Evolutionary conservation across 805 yeast genomes (phyloP), one percentile per base, ranked within the genome.

Genomic region (Candida fluviatilis): DNA sequence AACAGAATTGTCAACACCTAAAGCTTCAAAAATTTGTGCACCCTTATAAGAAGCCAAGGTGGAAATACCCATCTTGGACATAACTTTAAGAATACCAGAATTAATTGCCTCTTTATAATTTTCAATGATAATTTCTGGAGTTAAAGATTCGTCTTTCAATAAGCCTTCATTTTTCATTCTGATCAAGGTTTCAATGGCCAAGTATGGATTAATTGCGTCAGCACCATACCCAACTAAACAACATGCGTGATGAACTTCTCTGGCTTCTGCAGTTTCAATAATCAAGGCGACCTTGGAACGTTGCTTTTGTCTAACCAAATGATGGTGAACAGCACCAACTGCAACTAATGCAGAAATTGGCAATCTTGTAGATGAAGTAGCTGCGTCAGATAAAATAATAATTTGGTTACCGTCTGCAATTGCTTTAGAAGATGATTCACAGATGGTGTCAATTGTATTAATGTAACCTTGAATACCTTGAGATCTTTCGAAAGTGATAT

Each of bases 1-100:
- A 36, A 91, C 97, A 7, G 95, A 81, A 66, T 90, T 88, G 61
- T 93, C 97, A 45, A 91, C 81, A 64, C 99, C 99, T 45, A 91
- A 71, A 35, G 96, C 96, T 66, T 91, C 99, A 60, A 93, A 91
- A 57, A 91, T 93, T 71, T 91, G 99, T 19, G 99, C 99, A 64
- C 98, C 98, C 69, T 91, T 91, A 69, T 91, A 91, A n/a, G 96
- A 87, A 10, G 97, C 96, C 60, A 91, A 73, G 21, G 99, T 93
- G 23, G 98, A 90, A 52, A 91, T 93, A 73, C 99, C 99, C 98
- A 91, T 93, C 74, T 93, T 91, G 26, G 97, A 88, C 99, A 91
- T 91, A 43, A 93, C 97, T 71, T 93, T 91, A 53, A 88, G 71
- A 51, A 91, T 83, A 65, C 98, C 98, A 39, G 88, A 84, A 57